These are phyloP conservation scores for Bromus sterilis DNA, from an alignment of 176 grass and related monocot genomes.

Conservation along the genomic window DNA sequence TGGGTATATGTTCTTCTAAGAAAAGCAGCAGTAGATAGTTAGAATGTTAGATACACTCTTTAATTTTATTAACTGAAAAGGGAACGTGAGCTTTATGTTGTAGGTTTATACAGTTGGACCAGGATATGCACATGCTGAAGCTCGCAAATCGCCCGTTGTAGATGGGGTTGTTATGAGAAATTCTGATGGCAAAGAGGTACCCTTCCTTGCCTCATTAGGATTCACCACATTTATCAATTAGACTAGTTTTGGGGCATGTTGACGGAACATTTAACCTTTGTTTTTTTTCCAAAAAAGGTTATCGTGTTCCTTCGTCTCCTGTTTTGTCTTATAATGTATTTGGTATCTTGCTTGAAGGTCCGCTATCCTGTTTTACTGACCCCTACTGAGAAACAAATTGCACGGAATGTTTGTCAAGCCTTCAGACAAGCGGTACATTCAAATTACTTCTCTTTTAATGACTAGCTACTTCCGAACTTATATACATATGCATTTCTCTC, in stretches of 20 bases:
- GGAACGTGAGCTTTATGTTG: slow-evolving; percentile 1
- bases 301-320: background rate
- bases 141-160: slow-evolving; percentile 92
- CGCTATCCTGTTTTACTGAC: slow-evolving; percentile 90
- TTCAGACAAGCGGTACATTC: slow-evolving; percentile 83
- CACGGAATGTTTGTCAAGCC: slow-evolving; percentile 78
- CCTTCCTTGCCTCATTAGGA: background rate
- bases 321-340: slow-evolving; percentile 9
- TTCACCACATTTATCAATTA: slow-evolving; percentile 1
- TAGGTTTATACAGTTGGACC: slow-evolving; percentile 92
- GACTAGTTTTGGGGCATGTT: background rate
- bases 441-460: background rate
- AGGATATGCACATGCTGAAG: slow-evolving; percentile 97
- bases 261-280: background rate
- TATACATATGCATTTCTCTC: background rate
- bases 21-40: background rate
- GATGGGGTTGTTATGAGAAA: slow-evolving; percentile 99
- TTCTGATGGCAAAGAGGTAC: slow-evolving; percentile 92
- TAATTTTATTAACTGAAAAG: background rate
- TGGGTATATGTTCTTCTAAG: background rate
- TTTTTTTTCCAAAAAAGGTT: no score
- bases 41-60: background rate
- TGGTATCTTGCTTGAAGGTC: slow-evolving; percentile 51
- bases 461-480: slow-evolving; percentile 1
- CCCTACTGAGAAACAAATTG: slow-evolving; percentile 92